Evolutionary conservation across 352 stramenopile genomes (phyloP).

Genomic region (Phytopythium mirpurense): DNA sequence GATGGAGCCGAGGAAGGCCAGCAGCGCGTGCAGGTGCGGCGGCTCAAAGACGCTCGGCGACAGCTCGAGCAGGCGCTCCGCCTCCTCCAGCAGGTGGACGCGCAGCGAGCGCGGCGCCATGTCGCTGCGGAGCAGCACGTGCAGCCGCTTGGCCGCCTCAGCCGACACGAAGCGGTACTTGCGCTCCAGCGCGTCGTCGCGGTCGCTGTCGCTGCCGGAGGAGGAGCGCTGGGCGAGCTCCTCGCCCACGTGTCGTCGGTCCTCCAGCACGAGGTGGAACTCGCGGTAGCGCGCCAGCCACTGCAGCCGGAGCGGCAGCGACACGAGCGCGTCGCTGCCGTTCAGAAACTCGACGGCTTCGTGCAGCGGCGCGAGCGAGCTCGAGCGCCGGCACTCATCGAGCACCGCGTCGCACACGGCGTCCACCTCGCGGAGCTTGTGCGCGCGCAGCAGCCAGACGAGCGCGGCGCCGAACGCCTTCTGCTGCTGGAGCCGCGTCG

Average conservation of each 20-base stretch:
- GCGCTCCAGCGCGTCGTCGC: conserved; percentile 21
- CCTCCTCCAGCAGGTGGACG: conserved; percentile 32
- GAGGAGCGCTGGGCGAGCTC: too few species aligned
- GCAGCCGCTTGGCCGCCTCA: conserved; percentile 56
- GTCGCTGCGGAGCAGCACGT: conserved; percentile 39
- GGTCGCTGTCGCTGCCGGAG: background rate
- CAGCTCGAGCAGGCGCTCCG: conserved; percentile 42
- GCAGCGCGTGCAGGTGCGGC: conserved; percentile 52
- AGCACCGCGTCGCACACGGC: conserved; percentile 50
- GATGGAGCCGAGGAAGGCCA: conserved; percentile 57
- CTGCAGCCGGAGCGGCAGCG: conserved; percentile 38
- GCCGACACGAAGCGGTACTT: conserved; percentile 56
- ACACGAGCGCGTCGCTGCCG: conserved; percentile 19
- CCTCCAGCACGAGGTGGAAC: conserved; percentile 58
- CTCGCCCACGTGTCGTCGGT: conserved; percentile 25
- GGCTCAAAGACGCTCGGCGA: conserved; percentile 46
- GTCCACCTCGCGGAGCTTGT: conserved; percentile 55
- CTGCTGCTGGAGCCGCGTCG: conserved; percentile 29
- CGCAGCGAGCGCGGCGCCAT: conserved; percentile 40
- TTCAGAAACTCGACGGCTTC: conserved; percentile 73
- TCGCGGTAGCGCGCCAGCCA: conserved; percentile 74
- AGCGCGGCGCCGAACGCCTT: conserved; percentile 43
- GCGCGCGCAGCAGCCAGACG: conserved; percentile 57
- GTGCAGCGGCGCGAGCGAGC: conserved; percentile 42
- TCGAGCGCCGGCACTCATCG: conserved; percentile 29